phyloP scores from a whole-genome alignment of 2,329 filamentous ascomycete genomes.

The Diaporthe amygdali region DNA sequence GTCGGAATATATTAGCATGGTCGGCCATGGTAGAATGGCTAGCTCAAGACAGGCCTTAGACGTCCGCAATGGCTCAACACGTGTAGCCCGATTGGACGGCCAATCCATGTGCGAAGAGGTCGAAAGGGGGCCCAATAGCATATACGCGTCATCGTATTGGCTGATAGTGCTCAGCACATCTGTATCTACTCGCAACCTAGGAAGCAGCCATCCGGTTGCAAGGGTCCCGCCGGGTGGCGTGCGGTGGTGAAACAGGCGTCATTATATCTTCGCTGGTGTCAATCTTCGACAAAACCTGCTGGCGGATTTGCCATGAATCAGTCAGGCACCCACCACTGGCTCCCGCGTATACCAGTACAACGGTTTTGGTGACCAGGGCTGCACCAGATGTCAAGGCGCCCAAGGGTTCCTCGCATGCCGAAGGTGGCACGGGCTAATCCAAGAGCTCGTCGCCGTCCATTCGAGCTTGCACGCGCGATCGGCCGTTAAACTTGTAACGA shows the following conservation, averaged over 20 bases:
- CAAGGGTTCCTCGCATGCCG: neutral
- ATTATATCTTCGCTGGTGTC: neutral
- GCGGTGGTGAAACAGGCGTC: neutral
- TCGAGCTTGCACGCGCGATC: neutral
- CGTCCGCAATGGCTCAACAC: neutral
- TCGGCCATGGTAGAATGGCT: neutral
- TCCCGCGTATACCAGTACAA: too few relatives aligned
- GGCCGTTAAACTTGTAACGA: neutral
- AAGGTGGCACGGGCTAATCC: too few relatives aligned
- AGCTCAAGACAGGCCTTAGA: neutral
- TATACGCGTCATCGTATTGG: neutral
- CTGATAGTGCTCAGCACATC: neutral
- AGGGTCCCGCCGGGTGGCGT: neutral
- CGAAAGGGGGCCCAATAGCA: neutral
- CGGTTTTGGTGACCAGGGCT: too few relatives aligned
- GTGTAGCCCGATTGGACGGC: neutral
- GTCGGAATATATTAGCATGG: neutral
- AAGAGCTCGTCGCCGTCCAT: too few relatives aligned
- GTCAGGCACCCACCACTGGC: neutral
- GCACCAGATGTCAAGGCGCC: too few relatives aligned
- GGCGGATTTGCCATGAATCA: neutral
- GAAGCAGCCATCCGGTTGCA: constrained; percentile 9
- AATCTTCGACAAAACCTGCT: neutral
- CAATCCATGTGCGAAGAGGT: neutral
- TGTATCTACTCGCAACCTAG: neutral